phyloP scores from a whole-genome alignment of 345 rosid species.

The Euclidium syriacum region DNA sequence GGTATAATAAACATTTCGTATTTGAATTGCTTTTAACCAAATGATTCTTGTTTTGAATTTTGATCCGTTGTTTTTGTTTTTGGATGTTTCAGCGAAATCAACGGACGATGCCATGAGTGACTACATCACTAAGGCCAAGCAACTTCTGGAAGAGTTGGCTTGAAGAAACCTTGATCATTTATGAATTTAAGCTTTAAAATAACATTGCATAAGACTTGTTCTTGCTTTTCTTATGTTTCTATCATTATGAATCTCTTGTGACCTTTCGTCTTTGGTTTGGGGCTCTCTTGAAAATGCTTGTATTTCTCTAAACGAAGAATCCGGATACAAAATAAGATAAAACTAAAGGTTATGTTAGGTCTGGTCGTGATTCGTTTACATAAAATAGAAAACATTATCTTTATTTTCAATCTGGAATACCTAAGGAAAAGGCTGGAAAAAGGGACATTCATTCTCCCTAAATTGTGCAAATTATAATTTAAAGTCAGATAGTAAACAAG shows the following conservation, averaged over 20 bases:
- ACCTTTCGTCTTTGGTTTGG: constrained; percentile 4
- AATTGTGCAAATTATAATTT: neutral
- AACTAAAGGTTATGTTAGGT: neutral
- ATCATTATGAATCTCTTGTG: constrained; percentile 2
- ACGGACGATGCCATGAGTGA: constrained; percentile 70
- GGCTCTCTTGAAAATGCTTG: neutral
- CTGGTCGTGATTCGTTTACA: neutral
- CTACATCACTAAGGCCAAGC: constrained; percentile 75
- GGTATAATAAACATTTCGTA: constrained; percentile 32
- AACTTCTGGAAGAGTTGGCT: constrained; percentile 47
- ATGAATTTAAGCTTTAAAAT: constrained; percentile 21
- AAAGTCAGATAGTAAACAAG: neutral
- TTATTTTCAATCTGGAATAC: neutral
- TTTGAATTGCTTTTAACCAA: neutral
- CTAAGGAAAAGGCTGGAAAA: neutral
- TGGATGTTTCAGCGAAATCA: constrained; percentile 50
- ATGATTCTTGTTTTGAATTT: neutral
- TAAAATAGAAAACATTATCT: neutral
- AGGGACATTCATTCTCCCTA: neutral
- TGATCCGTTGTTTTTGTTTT: neutral
- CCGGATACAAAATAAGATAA: neutral
- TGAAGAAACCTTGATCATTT: no score
- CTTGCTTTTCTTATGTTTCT: constrained; percentile 24
- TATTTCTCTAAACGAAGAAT: neutral
- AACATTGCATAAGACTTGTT: constrained; percentile 21